Evolutionary conservation across 352 stramenopile species (phyloP), one percentile per base, ranked within the genome.

Genomic region (Globisporangium paddicum): DNA sequence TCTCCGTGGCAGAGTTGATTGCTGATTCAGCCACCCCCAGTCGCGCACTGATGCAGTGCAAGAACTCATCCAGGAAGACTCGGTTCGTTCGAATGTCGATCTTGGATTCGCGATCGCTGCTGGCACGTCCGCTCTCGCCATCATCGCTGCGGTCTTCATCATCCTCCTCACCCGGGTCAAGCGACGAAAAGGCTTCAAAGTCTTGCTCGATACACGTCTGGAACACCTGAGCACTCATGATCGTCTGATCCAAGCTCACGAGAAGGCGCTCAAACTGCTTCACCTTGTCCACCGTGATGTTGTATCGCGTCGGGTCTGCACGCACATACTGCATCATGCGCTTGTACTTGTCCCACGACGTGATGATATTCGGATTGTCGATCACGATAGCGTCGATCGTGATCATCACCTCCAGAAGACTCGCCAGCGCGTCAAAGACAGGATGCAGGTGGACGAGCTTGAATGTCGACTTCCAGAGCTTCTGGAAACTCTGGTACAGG

Each of bases 311-410:
- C 14, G 87, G 87, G 37, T 96, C 87, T 3, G 83, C 78, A n/a
- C 87, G 82, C 19, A 93, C 79, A 47, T 90, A 95, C 60, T 94
- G 81, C 82, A 96, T 92, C 84, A 97, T 94, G 55, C 82, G 81
- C 68, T 97, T 96, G 71, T 95, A 97, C 50, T 88, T 92, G 62
- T 93, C 85, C 89, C 89, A 97, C 13, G 87, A 80, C 19, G 71
- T 86, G 42, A 87, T 66, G 48, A 97, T 93, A 44, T 83, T 82
- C 14, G 87, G 85, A 59, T 97, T 97, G 47, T 96, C 78, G 16
- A 93, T 71, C 30, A 96, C 82, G 48, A 96, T 90, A n/a, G 74
- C 70, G 60, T 97, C 89, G 28, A 97, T 82, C 9, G 87, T 95
- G 54, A 96, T 90, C 72, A 97, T 90, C 34, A 96, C 72, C 47